A percentile compares a stretch with the other conserved stretches of the same genome.
These are phyloP conservation scores for Calocybe cyanea DNA, from an alignment of 768 basidiomycete genomes.

Conservation along the genomic window DNA sequence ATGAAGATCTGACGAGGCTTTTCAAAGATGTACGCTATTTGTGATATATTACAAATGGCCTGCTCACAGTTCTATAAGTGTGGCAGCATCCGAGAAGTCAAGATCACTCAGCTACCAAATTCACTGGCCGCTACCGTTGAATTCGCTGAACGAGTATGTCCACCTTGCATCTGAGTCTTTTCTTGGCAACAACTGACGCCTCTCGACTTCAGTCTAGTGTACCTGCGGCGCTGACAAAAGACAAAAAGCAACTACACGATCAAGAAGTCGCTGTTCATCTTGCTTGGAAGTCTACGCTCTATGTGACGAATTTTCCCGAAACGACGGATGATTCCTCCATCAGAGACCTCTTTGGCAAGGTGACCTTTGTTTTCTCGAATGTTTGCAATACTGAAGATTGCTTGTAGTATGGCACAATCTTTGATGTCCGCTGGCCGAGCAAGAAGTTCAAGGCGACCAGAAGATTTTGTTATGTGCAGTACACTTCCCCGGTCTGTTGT, in stretches of 20 bases:
- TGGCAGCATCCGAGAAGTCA: slow-evolving; percentile 81
- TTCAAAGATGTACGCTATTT: slow-evolving; percentile 77
- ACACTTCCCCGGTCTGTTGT: slow-evolving; percentile 68
- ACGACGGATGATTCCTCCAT: slow-evolving; percentile 73
- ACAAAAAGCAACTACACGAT: slow-evolving; percentile 81
- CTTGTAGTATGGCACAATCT: slow-evolving; percentile 78
- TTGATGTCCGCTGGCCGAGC: slow-evolving; percentile 97
- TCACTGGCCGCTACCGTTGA: slow-evolving; percentile 82
- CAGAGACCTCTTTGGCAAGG: slow-evolving; percentile 74
- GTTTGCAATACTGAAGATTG: slow-evolving; percentile 6
- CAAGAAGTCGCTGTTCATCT: slow-evolving; percentile 82
- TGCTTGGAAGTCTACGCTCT: slow-evolving; percentile 92
- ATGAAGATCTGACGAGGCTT: slow-evolving; percentile 63
- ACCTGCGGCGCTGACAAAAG: slow-evolving; percentile 86
- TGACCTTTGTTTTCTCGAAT: slow-evolving; percentile 22
- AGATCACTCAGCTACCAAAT: slow-evolving; percentile 59
- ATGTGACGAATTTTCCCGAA: slow-evolving; percentile 95
- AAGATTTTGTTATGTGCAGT: slow-evolving; percentile 95
- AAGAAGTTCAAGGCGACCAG: slow-evolving; percentile 91
- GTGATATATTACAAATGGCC: not conserved
- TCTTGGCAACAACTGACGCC: slow-evolving; percentile 1
- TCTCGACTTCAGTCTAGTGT: slow-evolving; percentile 58
- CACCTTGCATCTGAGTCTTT: not conserved
- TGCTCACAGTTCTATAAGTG: slow-evolving; percentile 50
- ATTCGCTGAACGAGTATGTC: slow-evolving; percentile 62